Evolutionary conservation across 352 stramenopile genomes (phyloP), one percentile per base, ranked within the genome.

Genomic region (Blastocystis hominis): DNA sequence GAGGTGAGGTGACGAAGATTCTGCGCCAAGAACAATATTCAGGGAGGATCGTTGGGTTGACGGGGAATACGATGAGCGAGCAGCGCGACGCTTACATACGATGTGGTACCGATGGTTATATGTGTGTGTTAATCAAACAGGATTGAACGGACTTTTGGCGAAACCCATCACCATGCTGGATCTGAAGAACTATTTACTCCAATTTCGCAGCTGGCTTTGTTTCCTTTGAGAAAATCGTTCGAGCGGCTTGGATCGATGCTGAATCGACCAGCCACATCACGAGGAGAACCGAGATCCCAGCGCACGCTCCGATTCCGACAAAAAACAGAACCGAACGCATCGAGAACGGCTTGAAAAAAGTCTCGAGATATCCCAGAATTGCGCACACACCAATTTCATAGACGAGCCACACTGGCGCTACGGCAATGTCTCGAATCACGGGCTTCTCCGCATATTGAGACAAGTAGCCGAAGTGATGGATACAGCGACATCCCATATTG

Each of bases 401-500:
- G 17, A 36, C 9, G 4, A 72, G 38, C 62, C 62, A 72, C 4
- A 40, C 20, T 17, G 9, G 34, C 30, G 62, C 34, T 5, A 40
- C n/a, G 7, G 34, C 9, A 20, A 72, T 72, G 4, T 40, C n/a
- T 30, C 13, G 3, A 5, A 72, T 30, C 7, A 40, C 13, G 38
- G 30, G 30, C 6, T 36, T 20, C 0, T 72, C 62, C 6, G 40
- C 34, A 40, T 44, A 36, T 30, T 20, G 62, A 20, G 7, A 13
- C 13, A 80, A 13, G 38, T 62, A 80, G 10, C 13, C 3, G 4
- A 15, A 6, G 53, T 80, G 70, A 36, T 80, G 70, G 3, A 64
- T 44, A 46, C 70, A 80, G 34, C 70, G 70, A 80, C 70, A 80
- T 30, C 53, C 13, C 70, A 80, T 80, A 34, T 80, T 80, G 24